Evolutionary conservation across 2,329 filamentous ascomycete genomes (phyloP), one percentile per base, ranked within the genome.

Genomic region (Venturia carpophila): DNA sequence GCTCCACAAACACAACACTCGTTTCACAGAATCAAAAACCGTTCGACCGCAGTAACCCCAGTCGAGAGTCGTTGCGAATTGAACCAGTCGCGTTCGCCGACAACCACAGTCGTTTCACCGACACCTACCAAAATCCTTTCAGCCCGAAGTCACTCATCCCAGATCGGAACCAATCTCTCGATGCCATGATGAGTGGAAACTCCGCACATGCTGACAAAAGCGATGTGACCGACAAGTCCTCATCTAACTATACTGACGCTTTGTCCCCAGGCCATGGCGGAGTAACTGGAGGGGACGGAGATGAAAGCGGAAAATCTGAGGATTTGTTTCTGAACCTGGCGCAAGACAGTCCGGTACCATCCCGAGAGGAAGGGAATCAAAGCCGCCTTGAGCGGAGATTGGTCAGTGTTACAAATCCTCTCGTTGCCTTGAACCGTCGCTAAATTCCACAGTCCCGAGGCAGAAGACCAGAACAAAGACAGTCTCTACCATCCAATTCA

Each of bases 291-390:
- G 63, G 42, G 58, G 49, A 42, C 11, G 52, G 43, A 41, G 63
- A 64, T 27, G 63, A 42, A 24, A 64, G 63, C 24, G 49, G 49
- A 56, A 27, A 37, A 24, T 60, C 69, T 52, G 77, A 78, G 68
- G 77, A 79, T 67, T 70, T 79, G 37, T 79, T 79, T 67, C 68
- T 78, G 60, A 74, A 78, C 67, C 74, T 78, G 65, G 77, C 77
- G 60, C 73, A 73, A 60, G 75, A 77, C 67, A 73, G 64, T 60
- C 71, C 72, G 37, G 70, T 72, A 21, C 70, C 67, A 43, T 72
- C 69, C 63, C 68, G 70, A 34, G 67, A 68, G 21, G 67, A 69
- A 9, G 74, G 75, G 47, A 66, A 69, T 34, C 64, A 69, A n/a
- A 66, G 70, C 42, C 71, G 73, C 17, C 66, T 71, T 9, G 73